These are phyloP conservation scores for Phytophthora kernoviae DNA, from an alignment of 352 stramenopile genomes.

Conservation along the genomic window DNA sequence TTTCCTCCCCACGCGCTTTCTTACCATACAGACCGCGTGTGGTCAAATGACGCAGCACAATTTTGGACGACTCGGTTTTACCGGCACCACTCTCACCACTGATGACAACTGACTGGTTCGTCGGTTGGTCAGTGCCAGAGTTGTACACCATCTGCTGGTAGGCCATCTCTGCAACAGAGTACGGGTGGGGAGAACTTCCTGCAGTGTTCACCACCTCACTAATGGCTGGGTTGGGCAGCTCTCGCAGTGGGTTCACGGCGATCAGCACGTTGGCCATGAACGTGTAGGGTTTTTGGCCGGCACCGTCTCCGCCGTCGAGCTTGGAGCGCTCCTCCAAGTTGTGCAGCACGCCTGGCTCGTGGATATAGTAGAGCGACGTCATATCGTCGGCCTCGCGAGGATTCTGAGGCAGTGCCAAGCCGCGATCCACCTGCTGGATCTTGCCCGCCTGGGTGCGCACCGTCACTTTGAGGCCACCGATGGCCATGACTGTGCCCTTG, in stretches of 20 bases:
- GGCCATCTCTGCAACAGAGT: slow-evolving; percentile 89
- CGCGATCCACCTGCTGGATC: slow-evolving; percentile 85
- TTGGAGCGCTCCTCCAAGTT: slow-evolving; percentile 93
- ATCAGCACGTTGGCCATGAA: slow-evolving; percentile 95
- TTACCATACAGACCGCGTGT: slow-evolving; percentile 88
- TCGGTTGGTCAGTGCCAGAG: slow-evolving; percentile 80
- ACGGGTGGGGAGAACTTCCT: slow-evolving; percentile 80
- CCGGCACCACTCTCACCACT: slow-evolving; percentile 87
- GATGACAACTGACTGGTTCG: slow-evolving; percentile 89
- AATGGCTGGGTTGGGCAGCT: slow-evolving; percentile 78
- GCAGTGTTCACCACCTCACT: slow-evolving; percentile 80
- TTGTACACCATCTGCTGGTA: slow-evolving; percentile 94
- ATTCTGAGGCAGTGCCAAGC: slow-evolving; percentile 74
- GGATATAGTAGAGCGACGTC: slow-evolving; percentile 95
- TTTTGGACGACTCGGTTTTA: slow-evolving; percentile 92
- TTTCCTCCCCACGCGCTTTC: slow-evolving; percentile 75
- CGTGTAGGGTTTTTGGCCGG: slow-evolving; percentile 86
- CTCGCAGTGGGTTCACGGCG: slow-evolving; percentile 90
- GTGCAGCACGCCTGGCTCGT: slow-evolving; percentile 95
- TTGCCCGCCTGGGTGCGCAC: slow-evolving; percentile 84
- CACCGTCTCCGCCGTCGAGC: slow-evolving; percentile 76
- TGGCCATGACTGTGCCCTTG: slow-evolving; percentile 81
- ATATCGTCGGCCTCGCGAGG: slow-evolving; percentile 91
- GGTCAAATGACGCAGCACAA: slow-evolving; percentile 89
- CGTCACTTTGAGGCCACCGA: slow-evolving; percentile 86